These are phyloP conservation scores for Populus alba DNA, from an alignment of 345 rosid genomes.

Conservation along the genomic window DNA sequence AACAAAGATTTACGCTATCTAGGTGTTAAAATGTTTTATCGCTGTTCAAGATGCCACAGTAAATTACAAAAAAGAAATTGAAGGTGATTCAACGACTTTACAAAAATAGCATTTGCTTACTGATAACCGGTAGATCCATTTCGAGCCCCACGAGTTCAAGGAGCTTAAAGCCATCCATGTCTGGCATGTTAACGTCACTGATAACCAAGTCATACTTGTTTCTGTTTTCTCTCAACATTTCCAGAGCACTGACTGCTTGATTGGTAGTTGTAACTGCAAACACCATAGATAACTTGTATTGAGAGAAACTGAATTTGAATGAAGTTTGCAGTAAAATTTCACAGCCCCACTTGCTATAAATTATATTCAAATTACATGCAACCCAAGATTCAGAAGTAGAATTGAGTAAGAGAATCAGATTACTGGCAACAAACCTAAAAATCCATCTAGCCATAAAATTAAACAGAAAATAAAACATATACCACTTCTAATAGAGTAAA, in stretches of 20 bases:
- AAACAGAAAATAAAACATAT: background rate
- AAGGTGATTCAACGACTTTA: constrained; percentile 3
- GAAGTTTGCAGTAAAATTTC: background rate
- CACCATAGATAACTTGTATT: constrained; percentile 9
- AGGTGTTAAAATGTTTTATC: background rate
- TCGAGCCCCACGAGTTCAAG: constrained; percentile 81
- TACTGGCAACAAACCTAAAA: background rate
- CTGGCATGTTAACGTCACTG: constrained; percentile 82
- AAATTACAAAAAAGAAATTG: background rate
- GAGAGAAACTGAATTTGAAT: constrained; percentile 3
- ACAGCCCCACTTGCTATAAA: background rate
- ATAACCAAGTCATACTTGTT: constrained; percentile 58
- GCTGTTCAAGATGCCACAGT: background rate
- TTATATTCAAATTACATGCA: constrained; percentile 8
- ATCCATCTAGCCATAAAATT: background rate
- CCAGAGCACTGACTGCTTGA: constrained; percentile 54
- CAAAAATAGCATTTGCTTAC: constrained; percentile 34
- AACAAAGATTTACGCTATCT: background rate
- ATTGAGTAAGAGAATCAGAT: constrained; percentile 8
- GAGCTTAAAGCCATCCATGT: constrained; percentile 79
- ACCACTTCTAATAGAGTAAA: background rate
- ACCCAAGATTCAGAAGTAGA: background rate
- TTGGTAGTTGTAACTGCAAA: constrained; percentile 57
- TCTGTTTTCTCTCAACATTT: constrained; percentile 56
- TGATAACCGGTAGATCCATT: constrained; percentile 84